Conservation (phyloP, 2,329 filamentous ascomycete genomes). For the Pyrenochaeta sp. region DNA sequence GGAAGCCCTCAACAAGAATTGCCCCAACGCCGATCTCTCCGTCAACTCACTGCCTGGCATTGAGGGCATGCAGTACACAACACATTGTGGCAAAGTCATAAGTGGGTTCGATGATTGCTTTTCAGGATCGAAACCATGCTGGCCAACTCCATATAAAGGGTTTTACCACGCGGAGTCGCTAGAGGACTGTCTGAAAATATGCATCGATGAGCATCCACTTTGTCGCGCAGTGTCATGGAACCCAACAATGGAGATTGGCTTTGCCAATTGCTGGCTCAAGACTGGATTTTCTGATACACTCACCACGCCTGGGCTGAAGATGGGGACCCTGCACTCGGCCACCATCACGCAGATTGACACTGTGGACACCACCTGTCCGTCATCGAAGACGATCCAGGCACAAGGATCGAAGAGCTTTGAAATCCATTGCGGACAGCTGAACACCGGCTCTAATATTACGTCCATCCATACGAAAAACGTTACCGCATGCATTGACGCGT, state of each 20-base stretch:
- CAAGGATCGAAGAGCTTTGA: conserved; percentile 32
- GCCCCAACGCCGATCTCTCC: conserved; percentile 32
- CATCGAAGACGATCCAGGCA: conserved; percentile 18
- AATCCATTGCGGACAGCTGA: conserved; percentile 40
- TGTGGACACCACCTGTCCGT: conserved; percentile 31
- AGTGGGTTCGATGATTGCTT: conserved; percentile 27
- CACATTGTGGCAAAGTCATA: conserved; percentile 40
- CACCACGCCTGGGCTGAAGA: conserved; percentile 4
- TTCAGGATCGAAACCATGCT: conserved; percentile 28
- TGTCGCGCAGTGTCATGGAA: conserved; percentile 42
- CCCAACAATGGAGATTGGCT: conserved; percentile 37
- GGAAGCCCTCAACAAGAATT: conserved; percentile 25
- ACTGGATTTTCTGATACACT: conserved; percentile 22
- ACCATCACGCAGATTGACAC: conserved; percentile 33
- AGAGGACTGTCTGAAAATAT: conserved; percentile 38
- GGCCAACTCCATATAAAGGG: conserved; percentile 21
- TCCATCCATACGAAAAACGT: conserved; percentile 36
- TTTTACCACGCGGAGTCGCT: conserved; percentile 40
- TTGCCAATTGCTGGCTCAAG: conserved; percentile 46
- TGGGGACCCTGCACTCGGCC: conserved; percentile 34
- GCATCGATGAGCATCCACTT: conserved; percentile 37
- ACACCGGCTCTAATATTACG: conserved; percentile 41
- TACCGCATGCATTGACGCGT: conserved; percentile 41
- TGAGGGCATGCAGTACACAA: conserved; percentile 35
- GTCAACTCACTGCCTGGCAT: conserved; percentile 30